These are phyloP conservation scores for Solanum phureja DNA, from an alignment of 257 asterid genomes.

Conservation along the genomic window DNA sequence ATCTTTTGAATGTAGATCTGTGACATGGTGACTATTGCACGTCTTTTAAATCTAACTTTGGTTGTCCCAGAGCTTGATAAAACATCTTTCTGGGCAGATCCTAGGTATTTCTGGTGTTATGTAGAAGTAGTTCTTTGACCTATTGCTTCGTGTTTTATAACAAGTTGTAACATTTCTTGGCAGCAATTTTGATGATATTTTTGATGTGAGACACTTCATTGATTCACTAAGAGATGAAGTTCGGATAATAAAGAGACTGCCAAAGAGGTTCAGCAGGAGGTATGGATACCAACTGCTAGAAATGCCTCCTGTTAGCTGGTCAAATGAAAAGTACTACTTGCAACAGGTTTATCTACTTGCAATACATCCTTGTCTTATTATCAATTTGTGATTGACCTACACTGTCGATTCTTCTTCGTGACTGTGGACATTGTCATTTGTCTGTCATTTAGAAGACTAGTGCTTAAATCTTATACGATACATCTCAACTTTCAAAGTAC, in stretches of 20 bases:
- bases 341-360: constrained; percentile 50
- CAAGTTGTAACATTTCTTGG: constrained; percentile 9
- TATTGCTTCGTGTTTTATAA: neutral
- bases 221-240: constrained; percentile 87
- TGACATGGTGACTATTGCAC: constrained; percentile 94
- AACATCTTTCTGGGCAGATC: constrained; percentile 98
- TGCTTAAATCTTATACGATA: neutral
- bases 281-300: constrained; percentile 53
- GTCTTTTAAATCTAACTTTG: constrained; percentile 80
- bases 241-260: constrained; percentile 64
- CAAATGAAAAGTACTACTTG: constrained; percentile 82
- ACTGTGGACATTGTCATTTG: neutral
- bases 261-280: constrained; percentile 57
- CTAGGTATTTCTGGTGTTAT: constrained; percentile 46
- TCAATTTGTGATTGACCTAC: neutral
- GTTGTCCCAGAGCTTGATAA: constrained; percentile 96
- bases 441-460: neutral
- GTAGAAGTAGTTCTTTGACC: neutral
- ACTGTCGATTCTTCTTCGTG: neutral
- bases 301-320: constrained; percentile 98
- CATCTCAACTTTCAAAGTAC: neutral
- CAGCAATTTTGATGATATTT: constrained; percentile 82
- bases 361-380: neutral
- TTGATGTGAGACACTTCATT: constrained; percentile 74
- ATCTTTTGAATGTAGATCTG: constrained; percentile 54